Evolutionary conservation across 495 filamentous ascomycete genomes (phyloP).

Genomic region (Margaritispora aquatica): DNA sequence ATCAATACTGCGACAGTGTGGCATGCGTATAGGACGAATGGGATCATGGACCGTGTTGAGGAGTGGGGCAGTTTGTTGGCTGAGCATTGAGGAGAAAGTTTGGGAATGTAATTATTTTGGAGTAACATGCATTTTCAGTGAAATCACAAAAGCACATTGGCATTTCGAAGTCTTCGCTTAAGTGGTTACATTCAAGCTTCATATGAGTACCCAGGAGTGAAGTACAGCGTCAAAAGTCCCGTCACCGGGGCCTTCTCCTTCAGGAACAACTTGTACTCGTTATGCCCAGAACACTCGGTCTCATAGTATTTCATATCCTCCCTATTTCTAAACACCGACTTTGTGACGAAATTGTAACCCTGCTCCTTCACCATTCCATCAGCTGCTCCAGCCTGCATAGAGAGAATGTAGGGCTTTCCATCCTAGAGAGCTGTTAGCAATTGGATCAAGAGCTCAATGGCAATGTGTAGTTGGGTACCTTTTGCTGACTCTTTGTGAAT

Average conservation of each 20-base stretch:
- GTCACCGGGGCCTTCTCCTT: constrained; percentile 9
- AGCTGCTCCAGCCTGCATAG: constrained; percentile 36
- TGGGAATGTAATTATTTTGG: not conserved
- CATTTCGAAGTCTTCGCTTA: too few species aligned
- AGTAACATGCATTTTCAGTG: not conserved
- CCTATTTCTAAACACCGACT: constrained; percentile 50
- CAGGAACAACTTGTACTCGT: constrained; percentile 41
- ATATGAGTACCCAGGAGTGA: not conserved
- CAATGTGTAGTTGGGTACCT: not conserved
- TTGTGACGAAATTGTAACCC: constrained; percentile 57
- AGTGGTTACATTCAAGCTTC: not conserved
- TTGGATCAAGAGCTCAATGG: too few species aligned
- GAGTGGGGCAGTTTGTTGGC: constrained; percentile 8
- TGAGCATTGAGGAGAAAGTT: constrained; percentile 5
- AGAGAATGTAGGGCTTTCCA: constrained; percentile 60
- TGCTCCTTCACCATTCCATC: constrained; percentile 49
- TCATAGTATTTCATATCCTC: constrained; percentile 72
- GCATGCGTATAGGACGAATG: constrained; percentile 14
- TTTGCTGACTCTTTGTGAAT: constrained; percentile 14
- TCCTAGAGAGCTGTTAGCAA: constrained; percentile 36
- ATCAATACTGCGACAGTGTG: constrained; percentile 13
- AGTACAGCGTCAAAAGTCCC: constrained; percentile 9
- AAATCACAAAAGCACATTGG: too few species aligned
- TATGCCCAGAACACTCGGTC: constrained; percentile 54
- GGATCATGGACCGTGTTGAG: constrained; percentile 5